Conservation (phyloP, 805 yeast genomes). For the Saccharomycopsis javanensis region DNA sequence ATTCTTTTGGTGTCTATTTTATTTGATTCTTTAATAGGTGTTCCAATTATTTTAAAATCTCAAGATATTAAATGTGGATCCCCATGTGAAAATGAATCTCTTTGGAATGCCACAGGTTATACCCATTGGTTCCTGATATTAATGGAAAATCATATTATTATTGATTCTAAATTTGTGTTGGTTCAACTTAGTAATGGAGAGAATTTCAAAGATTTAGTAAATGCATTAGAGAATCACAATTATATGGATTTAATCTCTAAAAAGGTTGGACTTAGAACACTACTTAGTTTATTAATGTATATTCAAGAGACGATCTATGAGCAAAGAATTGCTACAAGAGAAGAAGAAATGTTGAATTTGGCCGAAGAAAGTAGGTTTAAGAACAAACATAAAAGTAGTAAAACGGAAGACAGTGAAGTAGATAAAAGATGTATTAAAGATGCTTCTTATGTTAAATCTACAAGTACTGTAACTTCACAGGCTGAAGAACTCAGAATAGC, state of each 20-base stretch:
- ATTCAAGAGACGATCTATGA: slow-evolving; percentile 57
- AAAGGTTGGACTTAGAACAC: slow-evolving; percentile 38
- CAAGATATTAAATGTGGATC: slow-evolving; percentile 53
- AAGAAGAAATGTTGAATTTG: slow-evolving; percentile 1
- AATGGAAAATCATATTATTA: slow-evolving; percentile 28
- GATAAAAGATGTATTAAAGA: slow-evolving; percentile 24
- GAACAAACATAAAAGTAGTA: neutral
- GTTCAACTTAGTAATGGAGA: slow-evolving; percentile 49
- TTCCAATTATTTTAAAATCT: slow-evolving; percentile 35
- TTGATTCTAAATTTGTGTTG: slow-evolving; percentile 46
- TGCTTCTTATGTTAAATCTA: slow-evolving; percentile 27
- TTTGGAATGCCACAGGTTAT: slow-evolving; percentile 47
- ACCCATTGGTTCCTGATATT: slow-evolving; percentile 42
- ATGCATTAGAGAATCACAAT: slow-evolving; percentile 32
- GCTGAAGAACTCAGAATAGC: slow-evolving; percentile 23
- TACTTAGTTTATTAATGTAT: slow-evolving; percentile 49
- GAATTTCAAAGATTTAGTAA: slow-evolving; percentile 35
- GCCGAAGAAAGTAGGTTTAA: slow-evolving; percentile 23
- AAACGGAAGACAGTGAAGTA: neutral
- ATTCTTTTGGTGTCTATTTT: slow-evolving; percentile 50
- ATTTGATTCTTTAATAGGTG: slow-evolving; percentile 39
- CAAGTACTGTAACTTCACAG: neutral
- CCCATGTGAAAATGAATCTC: slow-evolving; percentile 47
- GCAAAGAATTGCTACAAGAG: slow-evolving; percentile 29
- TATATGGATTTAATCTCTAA: slow-evolving; percentile 21